phyloP scores from a whole-genome alignment of 306 rosid species.

The Senna tora region DNA sequence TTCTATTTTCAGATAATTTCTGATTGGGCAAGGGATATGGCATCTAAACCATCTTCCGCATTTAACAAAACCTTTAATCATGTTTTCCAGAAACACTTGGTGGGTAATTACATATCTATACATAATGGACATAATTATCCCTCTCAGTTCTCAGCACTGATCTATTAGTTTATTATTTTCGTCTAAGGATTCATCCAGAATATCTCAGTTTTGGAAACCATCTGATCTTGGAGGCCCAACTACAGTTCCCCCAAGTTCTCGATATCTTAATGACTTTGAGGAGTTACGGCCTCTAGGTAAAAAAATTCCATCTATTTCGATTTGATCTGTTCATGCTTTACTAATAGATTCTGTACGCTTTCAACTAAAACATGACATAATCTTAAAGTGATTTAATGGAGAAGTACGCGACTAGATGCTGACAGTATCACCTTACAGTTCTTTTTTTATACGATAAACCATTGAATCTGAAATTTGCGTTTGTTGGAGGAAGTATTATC shows the following conservation, averaged over 20 bases:
- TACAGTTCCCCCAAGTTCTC: slow-evolving; percentile 66
- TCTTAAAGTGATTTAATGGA: not conserved
- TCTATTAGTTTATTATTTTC: slow-evolving; percentile 26
- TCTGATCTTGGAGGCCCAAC: slow-evolving; percentile 70
- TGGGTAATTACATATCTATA: slow-evolving; percentile 38
- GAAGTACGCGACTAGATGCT: slow-evolving; percentile 1
- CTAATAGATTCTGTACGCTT: not conserved
- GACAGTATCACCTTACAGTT: not conserved
- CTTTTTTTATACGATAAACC: not conserved
- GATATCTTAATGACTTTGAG: slow-evolving; percentile 95
- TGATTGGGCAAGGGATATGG: slow-evolving; percentile 73
- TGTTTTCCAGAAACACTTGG: slow-evolving; percentile 69
- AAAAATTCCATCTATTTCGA: slow-evolving; percentile 30
- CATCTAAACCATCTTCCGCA: slow-evolving; percentile 64
- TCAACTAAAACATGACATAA: not conserved
- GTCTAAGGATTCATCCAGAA: slow-evolving; percentile 70
- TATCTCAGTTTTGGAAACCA: slow-evolving; percentile 80
- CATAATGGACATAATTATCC: not conserved
- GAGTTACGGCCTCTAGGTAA: slow-evolving; percentile 90
- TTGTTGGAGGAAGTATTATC: not conserved
- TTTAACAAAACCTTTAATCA: slow-evolving; percentile 69
- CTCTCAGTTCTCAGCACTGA: slow-evolving; percentile 32
- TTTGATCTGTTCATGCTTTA: slow-evolving; percentile 15
- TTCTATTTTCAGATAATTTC: slow-evolving; percentile 66
- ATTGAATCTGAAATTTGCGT: not conserved